A percentile compares a stretch with the other conserved stretches of the same genome.
Conservation (phyloP, 73 alveolate genomes). For the Paramecium sexaurelia region DNA sequence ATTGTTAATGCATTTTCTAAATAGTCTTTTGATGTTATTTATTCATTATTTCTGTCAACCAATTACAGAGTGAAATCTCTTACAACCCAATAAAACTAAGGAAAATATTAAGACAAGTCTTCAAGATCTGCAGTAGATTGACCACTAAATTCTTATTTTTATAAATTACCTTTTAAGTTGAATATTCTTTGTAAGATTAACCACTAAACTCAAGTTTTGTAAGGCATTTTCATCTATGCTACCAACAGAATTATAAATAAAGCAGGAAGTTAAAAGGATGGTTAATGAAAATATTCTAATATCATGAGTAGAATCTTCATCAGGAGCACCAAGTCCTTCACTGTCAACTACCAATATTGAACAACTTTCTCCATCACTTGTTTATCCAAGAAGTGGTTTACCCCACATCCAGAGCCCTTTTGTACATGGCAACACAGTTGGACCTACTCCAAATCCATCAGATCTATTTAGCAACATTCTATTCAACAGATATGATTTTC, state of each 20-base stretch:
- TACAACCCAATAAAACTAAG: slow-evolving; percentile 96
- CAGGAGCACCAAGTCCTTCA: slow-evolving; percentile 97
- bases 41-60: slow-evolving; percentile 93
- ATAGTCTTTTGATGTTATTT: slow-evolving; percentile 94
- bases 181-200: slow-evolving; percentile 89
- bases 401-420: slow-evolving; percentile 97
- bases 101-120: slow-evolving; percentile 93
- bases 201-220: slow-evolving; percentile 81
- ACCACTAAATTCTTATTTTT: slow-evolving; percentile 42
- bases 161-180: slow-evolving; percentile 71
- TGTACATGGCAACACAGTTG: slow-evolving; percentile 93
- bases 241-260: slow-evolving; percentile 93
- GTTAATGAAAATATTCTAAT: slow-evolving; percentile 93
- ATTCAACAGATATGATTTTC: slow-evolving; percentile 95
- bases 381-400: slow-evolving; percentile 85
- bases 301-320: slow-evolving; percentile 96
- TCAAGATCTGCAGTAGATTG: slow-evolving; percentile 87
- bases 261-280: slow-evolving; percentile 85
- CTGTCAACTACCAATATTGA: slow-evolving; percentile 85
- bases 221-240: slow-evolving; percentile 95
- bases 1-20: slow-evolving; percentile 88
- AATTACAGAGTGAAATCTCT: slow-evolving; percentile 95
- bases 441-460: slow-evolving; percentile 96
- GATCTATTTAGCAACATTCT: slow-evolving; percentile 90
- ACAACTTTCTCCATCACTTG: slow-evolving; percentile 87